Evolutionary conservation across 2,329 filamentous ascomycete genomes (phyloP).

Genomic region (Exophiala xenobiotica): DNA sequence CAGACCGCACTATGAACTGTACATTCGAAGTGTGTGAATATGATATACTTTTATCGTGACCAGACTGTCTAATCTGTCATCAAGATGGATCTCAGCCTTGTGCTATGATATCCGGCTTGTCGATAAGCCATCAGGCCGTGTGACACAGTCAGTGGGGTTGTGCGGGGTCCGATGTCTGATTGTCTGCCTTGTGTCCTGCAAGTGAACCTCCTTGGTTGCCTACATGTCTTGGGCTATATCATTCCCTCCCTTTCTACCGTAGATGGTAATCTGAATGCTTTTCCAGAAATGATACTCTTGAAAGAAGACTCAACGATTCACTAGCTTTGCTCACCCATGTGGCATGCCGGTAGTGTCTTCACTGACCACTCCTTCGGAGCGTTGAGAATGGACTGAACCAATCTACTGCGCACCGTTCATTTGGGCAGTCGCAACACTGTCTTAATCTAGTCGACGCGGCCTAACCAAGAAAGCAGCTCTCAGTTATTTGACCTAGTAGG

Average conservation of each 20-base stretch:
- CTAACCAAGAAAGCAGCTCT: not conserved
- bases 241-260: no score
- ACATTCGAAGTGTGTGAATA: conserved; percentile 22
- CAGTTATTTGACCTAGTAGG: not conserved
- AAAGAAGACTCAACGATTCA: no score
- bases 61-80: not conserved
- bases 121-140: conserved; percentile 1
- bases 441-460: not conserved
- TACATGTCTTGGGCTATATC: not conserved
- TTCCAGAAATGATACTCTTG: no score
- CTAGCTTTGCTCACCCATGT: not conserved
- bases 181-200: not conserved
- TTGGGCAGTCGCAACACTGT: not conserved
- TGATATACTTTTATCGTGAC: conserved; percentile 7
- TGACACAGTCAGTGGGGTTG: not conserved
- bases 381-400: not conserved
- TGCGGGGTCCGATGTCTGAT: not conserved
- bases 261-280: no score
- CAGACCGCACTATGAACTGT: conserved; percentile 17
- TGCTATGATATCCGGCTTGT: no score
- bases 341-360: not conserved
- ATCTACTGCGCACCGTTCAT: not conserved
- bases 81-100: not conserved
- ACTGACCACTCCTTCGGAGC: not conserved
- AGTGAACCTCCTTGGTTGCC: not conserved